Percentiles rank a stretch among this genome's conserved stretches.
These are phyloP conservation scores for Durio zibethinus DNA, from an alignment of 345 rosid genomes.

Conservation along the genomic window DNA sequence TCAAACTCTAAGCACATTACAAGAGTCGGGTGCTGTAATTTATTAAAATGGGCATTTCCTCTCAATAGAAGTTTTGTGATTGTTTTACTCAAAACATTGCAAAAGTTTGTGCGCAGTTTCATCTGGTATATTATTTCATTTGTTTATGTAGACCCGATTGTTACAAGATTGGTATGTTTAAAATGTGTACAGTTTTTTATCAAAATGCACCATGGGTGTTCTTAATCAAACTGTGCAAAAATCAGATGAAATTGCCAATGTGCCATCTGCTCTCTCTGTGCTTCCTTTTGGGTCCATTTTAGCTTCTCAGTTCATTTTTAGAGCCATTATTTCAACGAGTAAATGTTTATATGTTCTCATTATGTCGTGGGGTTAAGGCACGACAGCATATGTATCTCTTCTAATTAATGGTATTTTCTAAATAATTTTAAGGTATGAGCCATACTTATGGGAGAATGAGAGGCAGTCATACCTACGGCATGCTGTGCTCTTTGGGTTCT, in stretches of 20 bases:
- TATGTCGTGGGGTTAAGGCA: neutral
- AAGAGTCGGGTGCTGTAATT: neutral
- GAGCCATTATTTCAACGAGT: neutral
- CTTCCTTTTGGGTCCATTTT: neutral
- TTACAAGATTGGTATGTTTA: neutral
- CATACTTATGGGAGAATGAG: constrained; percentile 93
- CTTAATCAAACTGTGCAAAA: neutral
- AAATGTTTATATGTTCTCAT: neutral
- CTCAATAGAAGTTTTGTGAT: neutral
- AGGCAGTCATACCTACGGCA: constrained; percentile 82
- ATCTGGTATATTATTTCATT: neutral
- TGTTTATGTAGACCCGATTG: neutral
- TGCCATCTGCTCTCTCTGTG: neutral
- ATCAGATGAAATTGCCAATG: neutral
- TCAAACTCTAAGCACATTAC: neutral
- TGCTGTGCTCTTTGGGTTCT: constrained; percentile 97
- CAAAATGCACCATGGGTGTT: neutral
- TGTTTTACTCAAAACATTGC: neutral
- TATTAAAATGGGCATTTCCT: neutral
- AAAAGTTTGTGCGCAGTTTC: neutral
- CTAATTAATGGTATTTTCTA: neutral
- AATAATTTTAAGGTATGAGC: constrained; percentile 64
- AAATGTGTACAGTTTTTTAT: neutral
- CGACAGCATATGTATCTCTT: neutral
- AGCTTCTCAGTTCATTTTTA: neutral